Evolutionary conservation across 805 yeast genomes (phyloP), one percentile per base, ranked within the genome.

Genomic region (Yueomyces sp.): DNA sequence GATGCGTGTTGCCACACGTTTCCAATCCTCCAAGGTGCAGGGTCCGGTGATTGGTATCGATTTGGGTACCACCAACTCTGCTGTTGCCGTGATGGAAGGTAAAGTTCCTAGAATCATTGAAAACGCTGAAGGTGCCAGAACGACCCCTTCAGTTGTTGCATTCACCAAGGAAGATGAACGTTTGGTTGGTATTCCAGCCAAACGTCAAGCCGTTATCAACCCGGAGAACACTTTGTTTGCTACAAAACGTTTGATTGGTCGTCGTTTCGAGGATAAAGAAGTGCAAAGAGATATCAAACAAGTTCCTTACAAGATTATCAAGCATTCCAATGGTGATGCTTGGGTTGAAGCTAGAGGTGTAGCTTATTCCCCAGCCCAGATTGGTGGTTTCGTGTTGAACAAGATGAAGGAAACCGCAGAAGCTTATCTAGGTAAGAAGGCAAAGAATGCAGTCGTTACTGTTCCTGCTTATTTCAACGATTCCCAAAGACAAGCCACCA

Each of bases 351-450:
- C 94, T 49, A 77, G 86, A 55, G 94, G 90, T 54, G 77, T 83
- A 65, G 69, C 72, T 50, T 88, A 87, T 74, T 87, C 96, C 42
- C 96, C 96, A 44, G 88, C 94, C 47, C 96, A 87, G 68, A 84
- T 87, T 56, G 96, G 96, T 60, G 95, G 96, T 45, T 85, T 87
- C 60, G 74, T 87, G 52, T 77, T 87, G 61, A 85, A 85, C 79
- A 88, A 87, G 77, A 88, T 87, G 96, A 88, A 87, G 79, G 96
- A 88, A 74, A 88, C 96, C 53, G 96, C 96, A 52, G 95, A 86
- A 69, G 80, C 85, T 51, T 81, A 83, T 73, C 72, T 86, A 56
- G 92, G 94, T 68, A 86, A 85, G 76, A 60, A 80, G 39, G 90
- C 81, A 55, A 79, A 77, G 72, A 83, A 85, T 65, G 95, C 96